These are phyloP conservation scores for Hypoxylon lenormandii DNA, from an alignment of 495 filamentous ascomycete species.

Conservation along the genomic window DNA sequence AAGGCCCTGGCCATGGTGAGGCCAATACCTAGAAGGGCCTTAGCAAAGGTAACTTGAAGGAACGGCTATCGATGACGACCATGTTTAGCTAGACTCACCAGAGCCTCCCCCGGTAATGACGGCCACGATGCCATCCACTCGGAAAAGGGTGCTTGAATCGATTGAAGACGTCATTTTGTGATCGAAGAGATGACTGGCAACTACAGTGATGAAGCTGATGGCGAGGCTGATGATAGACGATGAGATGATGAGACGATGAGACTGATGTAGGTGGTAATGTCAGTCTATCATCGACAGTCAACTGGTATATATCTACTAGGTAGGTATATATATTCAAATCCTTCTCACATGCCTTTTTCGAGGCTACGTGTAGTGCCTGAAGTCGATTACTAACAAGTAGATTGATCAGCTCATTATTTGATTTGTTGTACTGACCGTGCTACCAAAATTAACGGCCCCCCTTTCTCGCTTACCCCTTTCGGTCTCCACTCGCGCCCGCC, in stretches of 20 bases:
- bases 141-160: slow-evolving; percentile 52
- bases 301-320: background rate
- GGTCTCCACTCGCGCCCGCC: too few species aligned
- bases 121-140: slow-evolving; percentile 65
- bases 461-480: too few species aligned
- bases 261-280: background rate
- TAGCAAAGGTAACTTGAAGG: background rate
- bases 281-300: background rate
- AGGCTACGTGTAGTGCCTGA: too few species aligned
- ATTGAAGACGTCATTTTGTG: slow-evolving; percentile 2
- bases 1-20: slow-evolving; percentile 74
- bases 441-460: too few species aligned
- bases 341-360: too few species aligned
- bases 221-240: background rate
- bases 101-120: slow-evolving; percentile 69
- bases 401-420: too few species aligned
- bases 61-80: background rate
- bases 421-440: too few species aligned
- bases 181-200: background rate
- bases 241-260: too few species aligned
- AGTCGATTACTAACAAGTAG: too few species aligned
- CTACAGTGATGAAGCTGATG: background rate
- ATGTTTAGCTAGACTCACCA: slow-evolving; percentile 50
- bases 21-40: slow-evolving; percentile 67
- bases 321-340: background rate